Evolutionary conservation across 2,329 filamentous ascomycete species (phyloP).

Genomic region (Colletotrichum tanaceti): DNA sequence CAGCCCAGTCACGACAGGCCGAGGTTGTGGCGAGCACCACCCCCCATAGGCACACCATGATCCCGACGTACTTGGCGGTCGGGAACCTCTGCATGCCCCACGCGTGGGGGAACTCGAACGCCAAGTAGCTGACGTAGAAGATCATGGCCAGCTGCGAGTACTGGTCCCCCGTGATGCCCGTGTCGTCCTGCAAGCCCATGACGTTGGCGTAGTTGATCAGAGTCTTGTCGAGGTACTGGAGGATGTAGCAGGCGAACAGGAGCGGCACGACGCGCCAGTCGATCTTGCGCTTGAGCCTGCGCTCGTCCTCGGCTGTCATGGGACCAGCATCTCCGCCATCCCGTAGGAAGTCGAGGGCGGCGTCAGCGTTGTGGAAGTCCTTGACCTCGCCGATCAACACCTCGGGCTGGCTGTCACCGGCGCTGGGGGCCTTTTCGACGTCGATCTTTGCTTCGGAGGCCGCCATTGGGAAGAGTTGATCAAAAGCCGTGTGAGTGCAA

Average conservation of each 20-base stretch:
- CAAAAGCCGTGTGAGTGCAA: neutral
- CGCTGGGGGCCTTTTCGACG: conserved; percentile 12
- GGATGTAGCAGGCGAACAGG: conserved; percentile 39
- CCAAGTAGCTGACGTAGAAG: conserved; percentile 68
- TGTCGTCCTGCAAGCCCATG: conserved; percentile 63
- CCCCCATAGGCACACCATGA: conserved; percentile 57
- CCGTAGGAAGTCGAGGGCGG: conserved; percentile 18
- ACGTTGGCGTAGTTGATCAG: conserved; percentile 61
- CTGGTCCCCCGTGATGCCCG: conserved; percentile 62
- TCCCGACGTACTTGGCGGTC: conserved; percentile 31
- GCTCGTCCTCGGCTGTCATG: conserved; percentile 24
- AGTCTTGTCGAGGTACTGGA: conserved; percentile 36
- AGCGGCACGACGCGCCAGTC: conserved; percentile 42
- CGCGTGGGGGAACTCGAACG: conserved; percentile 69
- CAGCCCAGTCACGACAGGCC: conserved; percentile 34
- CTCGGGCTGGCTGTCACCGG: conserved; percentile 8
- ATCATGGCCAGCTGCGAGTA: conserved; percentile 70
- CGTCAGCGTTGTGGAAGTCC: conserved; percentile 27
- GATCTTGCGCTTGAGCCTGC: conserved; percentile 38
- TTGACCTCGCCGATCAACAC: conserved; percentile 27
- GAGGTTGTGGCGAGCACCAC: conserved; percentile 51
- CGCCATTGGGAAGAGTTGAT: conserved; percentile 3
- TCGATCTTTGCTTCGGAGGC: conserved; percentile 4
- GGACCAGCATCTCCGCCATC: conserved; percentile 7
- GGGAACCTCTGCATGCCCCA: conserved; percentile 63